These are phyloP conservation scores for Lathyrus sativus DNA, from an alignment of 306 rosid genomes.

Conservation along the genomic window DNA sequence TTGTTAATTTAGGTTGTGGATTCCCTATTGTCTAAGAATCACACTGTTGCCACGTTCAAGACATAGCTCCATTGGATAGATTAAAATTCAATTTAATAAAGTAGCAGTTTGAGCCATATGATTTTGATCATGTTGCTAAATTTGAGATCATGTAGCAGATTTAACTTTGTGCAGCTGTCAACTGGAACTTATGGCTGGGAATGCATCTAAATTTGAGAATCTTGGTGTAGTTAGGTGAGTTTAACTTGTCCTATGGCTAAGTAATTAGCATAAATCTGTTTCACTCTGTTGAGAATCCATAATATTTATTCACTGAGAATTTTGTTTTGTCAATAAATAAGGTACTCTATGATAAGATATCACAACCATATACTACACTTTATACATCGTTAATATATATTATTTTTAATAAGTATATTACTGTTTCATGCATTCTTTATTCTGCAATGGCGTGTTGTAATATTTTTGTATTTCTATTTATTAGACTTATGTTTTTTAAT, in stretches of 20 bases:
- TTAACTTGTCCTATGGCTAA: conserved; percentile 4
- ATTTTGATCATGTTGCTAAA: neutral
- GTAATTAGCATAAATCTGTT: neutral
- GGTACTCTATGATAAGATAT: neutral
- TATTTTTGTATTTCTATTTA: neutral
- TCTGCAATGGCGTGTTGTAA: neutral
- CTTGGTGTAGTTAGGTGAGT: conserved; percentile 19
- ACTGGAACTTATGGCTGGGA: conserved; percentile 8
- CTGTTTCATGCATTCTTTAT: conserved; percentile 3
- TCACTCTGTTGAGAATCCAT: conserved; percentile 18
- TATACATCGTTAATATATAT: neutral
- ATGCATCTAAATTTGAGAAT: conserved; percentile 16
- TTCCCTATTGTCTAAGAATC: neutral
- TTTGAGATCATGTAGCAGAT: conserved; percentile 14
- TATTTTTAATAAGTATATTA: neutral
- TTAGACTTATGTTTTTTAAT: too few species aligned
- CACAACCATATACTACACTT: conserved; percentile 27
- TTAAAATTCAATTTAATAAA: neutral
- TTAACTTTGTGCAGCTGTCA: conserved; percentile 16
- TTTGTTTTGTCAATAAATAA: conserved; percentile 7
- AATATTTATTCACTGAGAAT: conserved; percentile 1
- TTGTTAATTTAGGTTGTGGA: neutral
- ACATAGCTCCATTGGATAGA: neutral
- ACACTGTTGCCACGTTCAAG: neutral
- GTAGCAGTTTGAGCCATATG: neutral